phyloP scores from a whole-genome alignment of 2,329 filamentous ascomycete genomes.

The Aspergillus viridinutans region DNA sequence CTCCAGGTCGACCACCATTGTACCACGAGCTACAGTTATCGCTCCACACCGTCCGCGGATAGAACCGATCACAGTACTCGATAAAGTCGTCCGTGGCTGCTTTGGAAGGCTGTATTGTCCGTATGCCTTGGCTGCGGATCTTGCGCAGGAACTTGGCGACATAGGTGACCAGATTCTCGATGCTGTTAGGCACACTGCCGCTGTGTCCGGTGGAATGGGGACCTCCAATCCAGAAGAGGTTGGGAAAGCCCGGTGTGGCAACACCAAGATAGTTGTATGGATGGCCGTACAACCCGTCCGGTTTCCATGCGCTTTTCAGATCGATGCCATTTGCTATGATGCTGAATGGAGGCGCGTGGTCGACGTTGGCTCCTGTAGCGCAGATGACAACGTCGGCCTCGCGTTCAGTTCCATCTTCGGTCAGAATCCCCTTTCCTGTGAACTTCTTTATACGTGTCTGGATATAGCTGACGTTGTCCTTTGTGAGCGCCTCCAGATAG shows the following conservation, averaged over 20 bases:
- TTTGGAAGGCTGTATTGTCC: slow-evolving; percentile 54
- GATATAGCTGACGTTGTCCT: slow-evolving; percentile 61
- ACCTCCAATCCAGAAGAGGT: slow-evolving; percentile 61
- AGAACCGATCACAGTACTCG: slow-evolving; percentile 46
- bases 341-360: slow-evolving; percentile 57
- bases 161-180: slow-evolving; percentile 64
- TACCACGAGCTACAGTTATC: slow-evolving; percentile 68
- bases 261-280: slow-evolving; percentile 66
- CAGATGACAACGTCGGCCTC: slow-evolving; percentile 64
- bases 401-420: slow-evolving; percentile 52
- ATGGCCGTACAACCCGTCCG: slow-evolving; percentile 54
- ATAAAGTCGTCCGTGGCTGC: slow-evolving; percentile 57
- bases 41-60: slow-evolving; percentile 47
- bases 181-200: slow-evolving; percentile 63
- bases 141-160: slow-evolving; percentile 66
- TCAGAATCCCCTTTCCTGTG: slow-evolving; percentile 58
- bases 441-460: slow-evolving; percentile 55
- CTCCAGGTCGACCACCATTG: slow-evolving; percentile 61
- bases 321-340: slow-evolving; percentile 54
- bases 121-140: slow-evolving; percentile 61
- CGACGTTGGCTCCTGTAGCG: slow-evolving; percentile 62
- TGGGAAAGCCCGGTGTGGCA: slow-evolving; percentile 62
- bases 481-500: slow-evolving; percentile 61
- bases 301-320: slow-evolving; percentile 54
- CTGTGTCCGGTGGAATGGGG: slow-evolving; percentile 57